Base-by-base conservation (phyloP, 257 asterid genomes). In the Verbascum thapsus region DNA sequence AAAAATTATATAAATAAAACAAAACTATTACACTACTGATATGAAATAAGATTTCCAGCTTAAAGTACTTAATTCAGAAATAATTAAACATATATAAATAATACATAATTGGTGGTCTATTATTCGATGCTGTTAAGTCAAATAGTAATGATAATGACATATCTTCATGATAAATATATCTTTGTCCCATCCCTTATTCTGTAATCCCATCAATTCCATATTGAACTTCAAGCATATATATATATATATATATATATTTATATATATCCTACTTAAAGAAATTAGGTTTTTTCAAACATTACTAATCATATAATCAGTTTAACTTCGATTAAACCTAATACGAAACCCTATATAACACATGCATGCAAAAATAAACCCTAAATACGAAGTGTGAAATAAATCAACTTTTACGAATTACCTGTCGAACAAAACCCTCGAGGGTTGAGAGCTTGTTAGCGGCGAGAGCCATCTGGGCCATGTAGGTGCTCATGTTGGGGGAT, bases 401-500 rank as follows among this genome's bases (percentile, higher is more conserved):
- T 26, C 5, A 26, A 26, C 3, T 26, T 26, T 26, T 26, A 26
- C 32, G 32, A 26, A 26, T 26, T 72, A 91, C 99, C 95, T 92
- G 99, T 69, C 87, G 51, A 35, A 87, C 81, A 57, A 87, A 88
- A 2, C 87, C 91, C 74, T 92, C 90, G 18, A 89, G 80, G n/a
- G 90, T 82, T 18, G 90, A 71, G 72, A 92, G 94, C 44, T 87
- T 82, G 94, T 64, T 82, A 55, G 89, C 74, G 76, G 99, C 99
- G 3, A 78, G 16, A 22, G 90, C 86, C 94, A 89, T 84, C 23
- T 85, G 90, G 9, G 80, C 72, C 96, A 82, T 85, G 83, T 80
- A 91, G 61, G 73, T 72, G 53, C 75, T 81, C 88, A 86, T 80
- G 57, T 83, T 82, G 0, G 85, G 80, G 1, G 90, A 80, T 41